Evolutionary conservation across 495 filamentous ascomycete genomes (phyloP).

Genomic region (Podospora conica): DNA sequence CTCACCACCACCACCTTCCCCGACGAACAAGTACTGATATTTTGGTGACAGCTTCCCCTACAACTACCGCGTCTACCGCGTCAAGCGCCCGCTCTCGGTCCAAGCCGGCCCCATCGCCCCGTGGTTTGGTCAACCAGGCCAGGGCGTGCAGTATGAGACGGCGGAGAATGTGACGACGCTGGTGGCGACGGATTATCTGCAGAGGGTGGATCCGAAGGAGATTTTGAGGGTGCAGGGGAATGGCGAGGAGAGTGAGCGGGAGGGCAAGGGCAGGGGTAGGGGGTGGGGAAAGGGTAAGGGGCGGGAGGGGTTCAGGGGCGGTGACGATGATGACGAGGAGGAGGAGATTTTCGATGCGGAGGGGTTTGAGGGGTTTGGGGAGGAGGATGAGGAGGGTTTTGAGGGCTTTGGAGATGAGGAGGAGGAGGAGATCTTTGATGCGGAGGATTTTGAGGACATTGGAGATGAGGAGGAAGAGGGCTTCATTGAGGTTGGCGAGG

Average conservation of each 20-base stretch:
- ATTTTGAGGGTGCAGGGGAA: conserved; percentile 6
- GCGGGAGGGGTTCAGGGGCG: neutral
- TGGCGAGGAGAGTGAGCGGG: neutral
- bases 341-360: neutral
- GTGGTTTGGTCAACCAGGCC: conserved; percentile 54
- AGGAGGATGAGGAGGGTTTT: neutral
- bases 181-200: conserved; percentile 13
- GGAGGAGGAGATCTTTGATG: too few relatives aligned
- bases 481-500: too few relatives aligned
- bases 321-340: neutral
- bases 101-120: conserved; percentile 46
- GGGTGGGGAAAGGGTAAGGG: neutral
- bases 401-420: neutral
- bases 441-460: neutral
- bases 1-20: too few relatives aligned
- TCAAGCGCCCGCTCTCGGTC: conserved; percentile 38
- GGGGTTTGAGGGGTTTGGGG: neutral
- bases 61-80: conserved; percentile 52
- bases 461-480: neutral
- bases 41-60: conserved; percentile 37
- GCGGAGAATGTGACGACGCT: conserved; percentile 13
- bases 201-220: conserved; percentile 13
- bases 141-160: conserved; percentile 44
- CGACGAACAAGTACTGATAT: too few relatives aligned
- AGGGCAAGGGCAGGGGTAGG: neutral